phyloP scores from a whole-genome alignment of 2,329 filamentous ascomycete genomes.

The Exutisphaerella laricina region DNA sequence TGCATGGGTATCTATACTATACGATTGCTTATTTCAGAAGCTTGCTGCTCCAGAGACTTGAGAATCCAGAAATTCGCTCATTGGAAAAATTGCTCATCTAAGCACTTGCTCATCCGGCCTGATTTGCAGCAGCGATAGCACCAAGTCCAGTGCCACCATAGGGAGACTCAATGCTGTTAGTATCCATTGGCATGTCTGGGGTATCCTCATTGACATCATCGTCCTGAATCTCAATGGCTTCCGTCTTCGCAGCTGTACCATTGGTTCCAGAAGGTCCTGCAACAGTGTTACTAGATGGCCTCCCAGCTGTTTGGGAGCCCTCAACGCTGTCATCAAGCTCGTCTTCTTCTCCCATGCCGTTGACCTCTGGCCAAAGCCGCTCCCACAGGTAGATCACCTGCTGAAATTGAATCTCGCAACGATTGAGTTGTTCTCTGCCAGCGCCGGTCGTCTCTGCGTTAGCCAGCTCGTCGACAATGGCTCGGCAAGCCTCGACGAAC shows the following conservation, averaged over 20 bases:
- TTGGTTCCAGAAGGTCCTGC: constrained; percentile 13
- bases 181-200: constrained; percentile 12
- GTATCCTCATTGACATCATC: constrained; percentile 18
- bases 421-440: constrained; percentile 44
- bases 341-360: constrained; percentile 45
- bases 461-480: constrained; percentile 47
- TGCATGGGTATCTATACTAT: neutral
- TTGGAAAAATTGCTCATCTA: no score
- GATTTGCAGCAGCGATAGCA: constrained; percentile 21
- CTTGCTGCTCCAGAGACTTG: neutral
- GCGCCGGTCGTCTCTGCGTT: constrained; percentile 44
- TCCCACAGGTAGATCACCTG: constrained; percentile 47
- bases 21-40: neutral
- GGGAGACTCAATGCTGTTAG: constrained; percentile 10
- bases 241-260: constrained; percentile 7
- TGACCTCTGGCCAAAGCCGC: constrained; percentile 46
- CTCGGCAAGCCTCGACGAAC: constrained; percentile 46
- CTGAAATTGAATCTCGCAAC: constrained; percentile 44
- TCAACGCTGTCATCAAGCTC: constrained; percentile 24
- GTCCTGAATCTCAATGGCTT: constrained; percentile 17
- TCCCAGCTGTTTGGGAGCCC: constrained; percentile 7
- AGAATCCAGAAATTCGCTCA: neutral
- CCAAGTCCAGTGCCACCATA: constrained; percentile 21
- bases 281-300: constrained; percentile 5
- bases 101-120: constrained; percentile 4